Base-by-base conservation (phyloP, 1,139 yeast genomes). In the Yamadazyma triangularis region DNA sequence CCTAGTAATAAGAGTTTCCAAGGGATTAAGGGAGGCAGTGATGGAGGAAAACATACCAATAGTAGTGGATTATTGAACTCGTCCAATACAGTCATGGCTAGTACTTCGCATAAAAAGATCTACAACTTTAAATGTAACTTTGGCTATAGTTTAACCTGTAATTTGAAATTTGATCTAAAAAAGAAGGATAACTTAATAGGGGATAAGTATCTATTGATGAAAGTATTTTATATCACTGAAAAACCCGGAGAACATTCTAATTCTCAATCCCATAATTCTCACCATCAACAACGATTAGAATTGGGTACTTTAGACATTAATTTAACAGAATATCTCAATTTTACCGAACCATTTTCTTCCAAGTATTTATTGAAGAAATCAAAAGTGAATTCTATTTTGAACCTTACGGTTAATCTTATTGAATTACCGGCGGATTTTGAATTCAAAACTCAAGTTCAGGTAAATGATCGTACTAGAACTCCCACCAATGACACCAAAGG, bases 301-400 rank as follows among this genome's bases (percentile, higher is more conserved):
- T 54, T 91, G 27, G 98, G 98, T 2, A 55, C 59, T 15, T 64
- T 87, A 13, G 77, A 70, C 28, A 57, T 89, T 26, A 83, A 88
- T 48, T 53, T 89, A 32, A 61, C 91, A 0, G 95, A 87, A 47
- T 86, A 80, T 49, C 73, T 79, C 21, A 74, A 75, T 39, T 72
- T 70, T 31, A 61, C 64, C 19, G 75, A 74, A 27, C 70, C 73
- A 11, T 63, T 64, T 22, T 69, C 75, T 13, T 71, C 79, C 34
- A 72, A 81, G 41, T 86, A 83, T 46, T 58, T 89, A 32, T 60
- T 89, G 28, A 80, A 80, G 44, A 74, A 85, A 23, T 81, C 95
- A 8, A 86, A 86, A 44, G 79, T 89, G 14, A 89, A 91, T 53
- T 80, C 94, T 4, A 80, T 88, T 26, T 57, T 86, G 26, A 78